Evolutionary conservation across 768 basidiomycete genomes (phyloP).

Genomic region (Kwoniella sp.): DNA sequence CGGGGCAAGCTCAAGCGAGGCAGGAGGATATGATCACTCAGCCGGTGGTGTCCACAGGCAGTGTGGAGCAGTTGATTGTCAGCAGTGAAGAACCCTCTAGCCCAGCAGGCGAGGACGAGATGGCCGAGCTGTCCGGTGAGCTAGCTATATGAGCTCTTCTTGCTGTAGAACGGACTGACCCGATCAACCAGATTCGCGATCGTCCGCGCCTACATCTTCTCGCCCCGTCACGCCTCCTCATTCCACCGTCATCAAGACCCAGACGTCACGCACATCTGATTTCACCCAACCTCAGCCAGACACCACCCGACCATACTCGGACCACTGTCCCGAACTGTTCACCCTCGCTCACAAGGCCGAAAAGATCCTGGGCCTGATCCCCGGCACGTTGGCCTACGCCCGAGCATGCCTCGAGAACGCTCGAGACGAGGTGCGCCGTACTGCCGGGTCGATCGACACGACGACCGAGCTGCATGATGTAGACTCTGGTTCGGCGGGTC

Average conservation of each 20-base stretch:
- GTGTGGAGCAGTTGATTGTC: too few relatives aligned
- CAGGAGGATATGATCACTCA: too few relatives aligned
- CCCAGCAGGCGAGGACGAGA: too few relatives aligned
- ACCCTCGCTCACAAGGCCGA: slow-evolving; percentile 35
- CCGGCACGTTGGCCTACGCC: slow-evolving; percentile 38
- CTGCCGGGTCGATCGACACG: not conserved
- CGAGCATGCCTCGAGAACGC: slow-evolving; percentile 38
- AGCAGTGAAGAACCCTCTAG: too few relatives aligned
- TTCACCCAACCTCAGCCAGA: not conserved
- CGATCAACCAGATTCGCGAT: slow-evolving; percentile 25
- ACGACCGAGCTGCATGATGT: not conserved
- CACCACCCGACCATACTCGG: not conserved
- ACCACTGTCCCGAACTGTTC: slow-evolving; percentile 3
- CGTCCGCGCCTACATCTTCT: slow-evolving; percentile 27
- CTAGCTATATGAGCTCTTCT: too few relatives aligned
- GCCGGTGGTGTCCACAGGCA: too few relatives aligned
- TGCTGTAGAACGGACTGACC: too few relatives aligned
- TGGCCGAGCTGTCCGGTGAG: slow-evolving; percentile 43
- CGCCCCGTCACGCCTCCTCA: slow-evolving; percentile 38
- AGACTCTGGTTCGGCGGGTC: not conserved
- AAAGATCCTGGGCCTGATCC: slow-evolving; percentile 35
- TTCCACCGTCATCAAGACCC: slow-evolving; percentile 2
- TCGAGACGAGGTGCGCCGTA: slow-evolving; percentile 31
- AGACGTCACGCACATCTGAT: not conserved
- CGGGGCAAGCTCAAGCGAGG: too few relatives aligned